These are phyloP conservation scores for Leishmania gerbilli DNA, from an alignment of 208 protist species.

Conservation along the genomic window DNA sequence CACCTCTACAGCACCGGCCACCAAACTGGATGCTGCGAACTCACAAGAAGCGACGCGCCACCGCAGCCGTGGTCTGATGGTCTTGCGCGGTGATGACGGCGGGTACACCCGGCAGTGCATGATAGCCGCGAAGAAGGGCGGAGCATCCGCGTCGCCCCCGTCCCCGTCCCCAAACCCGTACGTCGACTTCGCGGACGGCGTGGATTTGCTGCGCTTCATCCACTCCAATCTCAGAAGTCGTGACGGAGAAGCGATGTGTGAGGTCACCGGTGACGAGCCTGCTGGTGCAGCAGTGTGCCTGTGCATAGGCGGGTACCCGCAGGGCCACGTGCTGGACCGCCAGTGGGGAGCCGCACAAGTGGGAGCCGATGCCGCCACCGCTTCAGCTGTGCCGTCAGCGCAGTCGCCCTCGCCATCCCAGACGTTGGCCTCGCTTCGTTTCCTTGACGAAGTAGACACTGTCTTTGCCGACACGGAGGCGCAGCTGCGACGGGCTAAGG, in stretches of 20 bases:
- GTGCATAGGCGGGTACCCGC: conserved; percentile 21
- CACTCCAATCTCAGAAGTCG: not conserved
- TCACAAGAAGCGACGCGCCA: not conserved
- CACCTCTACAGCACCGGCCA: not conserved
- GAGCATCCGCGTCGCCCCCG: not conserved
- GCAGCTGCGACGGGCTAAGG: conserved; percentile 13
- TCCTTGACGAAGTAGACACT: conserved; percentile 12
- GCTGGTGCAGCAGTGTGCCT: conserved; percentile 9
- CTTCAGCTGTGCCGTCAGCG: not conserved
- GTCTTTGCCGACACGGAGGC: conserved; percentile 17
- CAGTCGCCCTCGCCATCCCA: not conserved
- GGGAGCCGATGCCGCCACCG: not conserved
- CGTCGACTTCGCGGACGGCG: conserved; percentile 12
- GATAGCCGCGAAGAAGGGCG: not conserved
- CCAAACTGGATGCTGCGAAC: not conserved
- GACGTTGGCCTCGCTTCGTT: conserved; percentile 1
- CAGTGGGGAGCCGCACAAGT: not conserved
- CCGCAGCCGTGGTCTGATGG: conserved; percentile 26
- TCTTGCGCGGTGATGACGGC: conserved; percentile 35
- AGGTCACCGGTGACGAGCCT: not conserved
- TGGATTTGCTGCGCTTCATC: conserved; percentile 16
- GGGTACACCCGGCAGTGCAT: conserved; percentile 21
- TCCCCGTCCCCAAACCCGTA: conserved; percentile 2
- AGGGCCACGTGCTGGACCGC: conserved; percentile 25
- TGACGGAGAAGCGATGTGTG: no score